Base-by-base conservation (phyloP, 2,329 filamentous ascomycete species). In the Xylaria arbuscula region DNA sequence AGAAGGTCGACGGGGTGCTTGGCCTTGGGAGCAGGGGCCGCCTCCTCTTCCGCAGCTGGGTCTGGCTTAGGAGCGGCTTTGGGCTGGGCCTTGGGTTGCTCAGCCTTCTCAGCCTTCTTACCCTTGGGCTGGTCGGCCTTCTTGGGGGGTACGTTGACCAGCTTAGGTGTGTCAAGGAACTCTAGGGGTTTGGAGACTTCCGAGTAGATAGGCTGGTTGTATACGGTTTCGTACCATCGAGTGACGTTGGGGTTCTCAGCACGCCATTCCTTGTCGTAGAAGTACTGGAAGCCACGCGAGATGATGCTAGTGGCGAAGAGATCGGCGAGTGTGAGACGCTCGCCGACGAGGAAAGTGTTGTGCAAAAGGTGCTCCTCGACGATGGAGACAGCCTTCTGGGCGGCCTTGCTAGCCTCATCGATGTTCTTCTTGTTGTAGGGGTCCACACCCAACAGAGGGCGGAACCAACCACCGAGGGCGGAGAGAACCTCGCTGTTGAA, bases 391-490 rank as follows among this genome's bases (percentile, higher is more conserved):
- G 87, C 89, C 86, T 91, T 91, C 76, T 88, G 82, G 68, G 91
- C 83, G 71, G 81, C 85, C 86, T 93, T 93, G 80, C 89, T 84
- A 75, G 88, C 83, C 34, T 97, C 93, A 64, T 98, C 95, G 70
- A 96, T 92, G 79, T 84, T 86, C 92, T 97, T 98, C 93, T 98
- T 99, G 91, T 98, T 98, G 90, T 98, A 99, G 75, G 90, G 85
- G 77, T 89, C 88, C 78, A 86, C 85, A 80, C 96, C 96, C 76
- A 93, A 81, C 75, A 98, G 90, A 76, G 96, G 96, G 75, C 88
- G 88, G 90, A 92, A 96, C 93, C 93, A 98, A 81, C 82, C 86
- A 83, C 87, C 90, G 75, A 98, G 84, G 73, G 84, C 81, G 73
- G 88, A 82, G 75, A 97, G 87, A 78, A 98, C 81, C 87, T 99